Evolutionary conservation across 176 grass and related monocot species (phyloP), one percentile per base, ranked within the genome.

Genomic region (Avena eriantha): DNA sequence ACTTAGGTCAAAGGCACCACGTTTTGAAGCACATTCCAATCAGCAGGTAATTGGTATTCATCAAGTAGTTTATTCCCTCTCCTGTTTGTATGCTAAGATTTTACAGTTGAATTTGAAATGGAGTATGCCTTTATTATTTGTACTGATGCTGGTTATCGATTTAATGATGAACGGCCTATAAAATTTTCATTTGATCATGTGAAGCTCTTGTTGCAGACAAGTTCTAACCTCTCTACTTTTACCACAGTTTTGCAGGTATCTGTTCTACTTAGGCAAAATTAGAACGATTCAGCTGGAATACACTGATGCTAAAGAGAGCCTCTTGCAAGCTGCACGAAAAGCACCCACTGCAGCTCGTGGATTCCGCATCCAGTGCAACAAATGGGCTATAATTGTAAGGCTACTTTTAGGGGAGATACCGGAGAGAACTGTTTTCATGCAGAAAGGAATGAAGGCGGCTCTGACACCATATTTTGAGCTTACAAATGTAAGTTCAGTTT

Each of bases 11-110:
- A 95, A 98, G 85, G 96, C 92, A 78, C 96, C 93, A 70, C 92
- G 92, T 59, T 98, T 95, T 94, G 93, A 95, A 72, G 96, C 93
- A 11, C 96, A 98, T 86, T 98, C 96, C 33, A 95, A 95, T 65
- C 96, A 98, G 36, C 86, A 98, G 82, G 96, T 92, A 87, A 86
- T 80, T 71, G 66, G 48, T 7, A 73, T 73, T 74, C 45, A 47
- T 87, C 71, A 80, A 85, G 50, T 90, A 82, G 36, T 65, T 65
- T 60, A 64, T 65, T 31, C 54, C 10, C 41, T 84, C 16, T 45
- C 33, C 55, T 71, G 46, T 41, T 45, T n/a, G 10, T 33, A 2
- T 9, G 11, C 21, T 61, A 70, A 50, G 26, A 55, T 67, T 36
- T 35, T 85, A 18, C 64, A 15, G 34, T 36, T 89, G 24, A 21